Evolutionary conservation across 371 early-diverging fungal species (phyloP).

Genomic region (Mortierella sp.): DNA sequence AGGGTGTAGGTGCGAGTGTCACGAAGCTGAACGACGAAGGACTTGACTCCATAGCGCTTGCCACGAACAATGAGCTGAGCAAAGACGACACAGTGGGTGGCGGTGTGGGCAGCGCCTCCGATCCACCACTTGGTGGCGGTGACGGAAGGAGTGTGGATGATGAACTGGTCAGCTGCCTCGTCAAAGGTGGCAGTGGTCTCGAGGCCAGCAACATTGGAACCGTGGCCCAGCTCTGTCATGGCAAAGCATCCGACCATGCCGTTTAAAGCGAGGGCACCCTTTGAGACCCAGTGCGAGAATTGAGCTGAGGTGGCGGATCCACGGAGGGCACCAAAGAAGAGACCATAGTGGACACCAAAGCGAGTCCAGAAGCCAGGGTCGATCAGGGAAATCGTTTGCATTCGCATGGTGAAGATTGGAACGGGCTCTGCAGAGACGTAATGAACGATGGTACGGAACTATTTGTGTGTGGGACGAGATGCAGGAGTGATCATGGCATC

Average conservation of each 20-base stretch:
- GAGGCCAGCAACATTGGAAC: slow-evolving; percentile 91
- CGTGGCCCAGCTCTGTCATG: slow-evolving; percentile 93
- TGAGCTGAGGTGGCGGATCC: slow-evolving; percentile 90
- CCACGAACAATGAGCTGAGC: slow-evolving; percentile 84
- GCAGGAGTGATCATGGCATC: neutral
- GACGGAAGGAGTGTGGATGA: slow-evolving; percentile 90
- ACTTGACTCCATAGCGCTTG: slow-evolving; percentile 82
- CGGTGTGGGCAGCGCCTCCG: slow-evolving; percentile 90
- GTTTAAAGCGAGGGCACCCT: slow-evolving; percentile 85
- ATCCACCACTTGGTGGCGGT: slow-evolving; percentile 98
- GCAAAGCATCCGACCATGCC: slow-evolving; percentile 91
- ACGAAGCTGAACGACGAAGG: slow-evolving; percentile 80
- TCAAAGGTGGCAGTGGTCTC: slow-evolving; percentile 95
- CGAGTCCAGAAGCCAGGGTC: slow-evolving; percentile 95
- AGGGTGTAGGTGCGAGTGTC: slow-evolving; percentile 66
- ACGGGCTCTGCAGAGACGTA: slow-evolving; percentile 82
- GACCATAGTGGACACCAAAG: slow-evolving; percentile 91
- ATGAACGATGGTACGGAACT: slow-evolving; percentile 78
- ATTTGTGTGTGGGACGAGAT: neutral
- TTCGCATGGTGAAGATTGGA: slow-evolving; percentile 77
- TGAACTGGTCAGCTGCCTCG: slow-evolving; percentile 82
- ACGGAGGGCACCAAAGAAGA: slow-evolving; percentile 90
- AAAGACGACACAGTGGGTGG: slow-evolving; percentile 85
- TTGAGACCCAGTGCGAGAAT: slow-evolving; percentile 88
- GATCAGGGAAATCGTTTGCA: slow-evolving; percentile 84